Evolutionary conservation across 179 eudicot species (phyloP).

Genomic region (Beta lomatogona): DNA sequence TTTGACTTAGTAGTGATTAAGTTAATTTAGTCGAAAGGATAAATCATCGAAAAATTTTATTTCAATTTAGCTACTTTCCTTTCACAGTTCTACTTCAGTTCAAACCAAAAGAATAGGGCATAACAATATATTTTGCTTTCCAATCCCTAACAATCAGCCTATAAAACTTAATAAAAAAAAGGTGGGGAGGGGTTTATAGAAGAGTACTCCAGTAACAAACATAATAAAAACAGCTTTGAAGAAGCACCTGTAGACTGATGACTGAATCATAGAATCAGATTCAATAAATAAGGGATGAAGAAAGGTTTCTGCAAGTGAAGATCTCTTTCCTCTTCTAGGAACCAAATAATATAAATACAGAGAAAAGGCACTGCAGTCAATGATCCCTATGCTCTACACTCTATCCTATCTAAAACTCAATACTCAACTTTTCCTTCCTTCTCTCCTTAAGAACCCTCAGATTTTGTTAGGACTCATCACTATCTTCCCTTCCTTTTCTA

Average conservation of each 20-base stretch:
- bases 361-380: slow-evolving; percentile 28
- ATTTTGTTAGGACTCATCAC: slow-evolving; percentile 32
- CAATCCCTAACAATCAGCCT: neutral
- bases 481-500: slow-evolving; percentile 1
- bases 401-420: neutral
- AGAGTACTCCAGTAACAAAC: slow-evolving; percentile 28
- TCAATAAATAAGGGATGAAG: slow-evolving; percentile 35
- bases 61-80: too few relatives aligned
- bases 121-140: neutral
- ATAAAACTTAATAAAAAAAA: neutral
- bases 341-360: slow-evolving; percentile 28
- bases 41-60: too few relatives aligned
- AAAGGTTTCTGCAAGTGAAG: slow-evolving; percentile 28
- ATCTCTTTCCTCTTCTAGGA: slow-evolving; percentile 33
- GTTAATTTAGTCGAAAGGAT: too few relatives aligned
- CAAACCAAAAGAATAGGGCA: too few relatives aligned
- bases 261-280: slow-evolving; percentile 28
- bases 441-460: slow-evolving; percentile 19
- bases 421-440: slow-evolving; percentile 5
- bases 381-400: slow-evolving; percentile 19
- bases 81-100: too few relatives aligned
- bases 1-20: too few relatives aligned
- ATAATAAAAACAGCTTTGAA: slow-evolving; percentile 34
- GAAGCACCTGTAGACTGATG: slow-evolving; percentile 25
- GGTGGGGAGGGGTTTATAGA: neutral